Evolutionary conservation across 805 yeast species (phyloP).

Genomic region (Kodamaea restingae): DNA sequence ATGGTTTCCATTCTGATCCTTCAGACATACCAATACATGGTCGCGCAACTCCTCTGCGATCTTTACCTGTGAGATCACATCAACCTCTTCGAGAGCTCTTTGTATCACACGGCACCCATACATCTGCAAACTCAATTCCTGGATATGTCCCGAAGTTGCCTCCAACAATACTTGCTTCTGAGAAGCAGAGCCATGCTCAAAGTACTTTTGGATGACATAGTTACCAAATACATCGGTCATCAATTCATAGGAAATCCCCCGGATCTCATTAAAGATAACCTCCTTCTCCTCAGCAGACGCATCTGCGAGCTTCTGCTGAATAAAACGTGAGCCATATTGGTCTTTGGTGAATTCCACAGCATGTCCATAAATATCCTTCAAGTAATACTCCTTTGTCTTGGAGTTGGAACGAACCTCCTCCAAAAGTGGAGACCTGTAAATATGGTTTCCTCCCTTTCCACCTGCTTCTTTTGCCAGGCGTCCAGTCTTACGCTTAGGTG

Average conservation of each 20-base stretch:
- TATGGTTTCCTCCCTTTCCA: slow-evolving; percentile 37
- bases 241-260: slow-evolving; percentile 67
- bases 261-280: slow-evolving; percentile 76
- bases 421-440: slow-evolving; percentile 70
- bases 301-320: slow-evolving; percentile 76
- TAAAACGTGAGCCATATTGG: slow-evolving; percentile 95
- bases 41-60: slow-evolving; percentile 69
- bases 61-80: slow-evolving; percentile 57
- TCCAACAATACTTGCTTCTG: slow-evolving; percentile 69
- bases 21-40: slow-evolving; percentile 55
- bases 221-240: slow-evolving; percentile 98
- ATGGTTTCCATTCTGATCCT: slow-evolving; percentile 97
- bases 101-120: slow-evolving; percentile 98
- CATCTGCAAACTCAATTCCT: slow-evolving; percentile 83
- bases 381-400: slow-evolving; percentile 53
- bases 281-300: slow-evolving; percentile 70
- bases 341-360: slow-evolving; percentile 90
- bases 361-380: slow-evolving; percentile 78
- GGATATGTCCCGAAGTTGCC: slow-evolving; percentile 69
- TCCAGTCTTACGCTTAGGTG: slow-evolving; percentile 1
- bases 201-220: slow-evolving; percentile 91
- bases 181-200: slow-evolving; percentile 71
- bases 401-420: slow-evolving; percentile 77
- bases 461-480: slow-evolving; percentile 3
- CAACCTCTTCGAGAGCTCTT: slow-evolving; percentile 76